Base-by-base conservation (phyloP, 2,329 filamentous ascomycete species). In the Orbilia brochopaga region DNA sequence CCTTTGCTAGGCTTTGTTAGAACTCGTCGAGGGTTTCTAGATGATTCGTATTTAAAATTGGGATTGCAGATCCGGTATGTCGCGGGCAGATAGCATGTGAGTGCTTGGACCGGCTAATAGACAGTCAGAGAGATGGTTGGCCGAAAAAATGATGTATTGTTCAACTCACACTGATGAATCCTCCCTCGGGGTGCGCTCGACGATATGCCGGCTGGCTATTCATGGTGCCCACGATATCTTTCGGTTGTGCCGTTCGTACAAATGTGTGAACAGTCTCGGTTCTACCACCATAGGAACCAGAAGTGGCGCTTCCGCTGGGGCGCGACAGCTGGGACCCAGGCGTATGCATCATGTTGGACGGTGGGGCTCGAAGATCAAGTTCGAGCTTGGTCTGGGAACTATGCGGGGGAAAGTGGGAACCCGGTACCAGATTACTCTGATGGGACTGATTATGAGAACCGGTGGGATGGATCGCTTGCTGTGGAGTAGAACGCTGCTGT, bases 1-100 rank as follows among this genome's bases (percentile, higher is more conserved):
- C 94, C 94, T 81, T 99, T 99, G 85, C 94, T 97, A 6, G 94
- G 94, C 80, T 99, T 99, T 15, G 94, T 99, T 75, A 99, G 84
- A 55, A 99, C 94, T 79, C 94, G 87, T 73, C 94, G 90, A 42
- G 94, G 94, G 78, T 99, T 99, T 75, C 94, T 87, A 60, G 94
- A 97, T 15, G 94, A 97, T 79, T 99, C 94, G 81, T 99, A 99
- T 82, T 99, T 97, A 84, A 99, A 99, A 77, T 86, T 88, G 1
- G 92, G 92, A 79, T 99, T 99, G 83, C 94, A 99, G 79, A 99
- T 97, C 77, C 94, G 90, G 82, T 99, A 99, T 1, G 94, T 97
- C 3, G 92, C 89, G 15, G 94, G 93, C 19, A 99, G 84, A 77
- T 97, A 92, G 44, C 90, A 89, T 1, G 94, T 99, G 73, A 99